A percentile compares a stretch with the other conserved stretches of the same genome.
These are phyloP conservation scores for Globisporangium apiculatum DNA, from an alignment of 352 stramenopile species.

Conservation along the genomic window DNA sequence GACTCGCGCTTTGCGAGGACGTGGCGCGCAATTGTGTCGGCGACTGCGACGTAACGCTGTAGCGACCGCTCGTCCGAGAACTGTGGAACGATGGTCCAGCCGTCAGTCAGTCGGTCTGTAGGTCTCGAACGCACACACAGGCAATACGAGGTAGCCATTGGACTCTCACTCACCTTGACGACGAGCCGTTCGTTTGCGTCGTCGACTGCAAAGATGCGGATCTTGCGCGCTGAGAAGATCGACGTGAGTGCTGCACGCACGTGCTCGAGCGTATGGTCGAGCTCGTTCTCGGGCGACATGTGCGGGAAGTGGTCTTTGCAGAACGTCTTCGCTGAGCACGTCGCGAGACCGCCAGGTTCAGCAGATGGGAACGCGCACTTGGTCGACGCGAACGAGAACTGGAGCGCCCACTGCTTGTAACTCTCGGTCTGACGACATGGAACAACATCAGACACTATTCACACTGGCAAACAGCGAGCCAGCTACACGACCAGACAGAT, in stretches of 20 bases:
- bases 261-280: constrained; percentile 72
- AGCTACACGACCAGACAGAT: not conserved
- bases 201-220: constrained; percentile 63
- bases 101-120: not conserved
- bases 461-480: not conserved
- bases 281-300: constrained; percentile 68
- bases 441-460: too few species aligned
- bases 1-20: constrained; percentile 24
- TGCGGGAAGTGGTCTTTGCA: constrained; percentile 72
- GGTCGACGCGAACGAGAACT: constrained; percentile 45
- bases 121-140: not conserved
- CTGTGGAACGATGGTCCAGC: constrained; percentile 10
- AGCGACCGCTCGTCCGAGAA: constrained; percentile 56
- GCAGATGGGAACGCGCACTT: constrained; percentile 28
- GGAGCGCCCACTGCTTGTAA: constrained; percentile 67
- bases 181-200: constrained; percentile 27
- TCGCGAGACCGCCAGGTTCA: constrained; percentile 36
- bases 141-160: not conserved
- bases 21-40: constrained; percentile 21
- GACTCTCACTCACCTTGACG: constrained; percentile 30
- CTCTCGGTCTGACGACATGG: constrained; percentile 36
- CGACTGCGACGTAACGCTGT: constrained; percentile 24
- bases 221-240: constrained; percentile 47
- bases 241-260: constrained; percentile 45
- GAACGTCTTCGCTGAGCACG: constrained; percentile 59